A percentile compares a stretch with the other conserved stretches of the same genome.
These are phyloP conservation scores for Boletus sp. DNA, from an alignment of 768 basidiomycete species.

Conservation along the genomic window DNA sequence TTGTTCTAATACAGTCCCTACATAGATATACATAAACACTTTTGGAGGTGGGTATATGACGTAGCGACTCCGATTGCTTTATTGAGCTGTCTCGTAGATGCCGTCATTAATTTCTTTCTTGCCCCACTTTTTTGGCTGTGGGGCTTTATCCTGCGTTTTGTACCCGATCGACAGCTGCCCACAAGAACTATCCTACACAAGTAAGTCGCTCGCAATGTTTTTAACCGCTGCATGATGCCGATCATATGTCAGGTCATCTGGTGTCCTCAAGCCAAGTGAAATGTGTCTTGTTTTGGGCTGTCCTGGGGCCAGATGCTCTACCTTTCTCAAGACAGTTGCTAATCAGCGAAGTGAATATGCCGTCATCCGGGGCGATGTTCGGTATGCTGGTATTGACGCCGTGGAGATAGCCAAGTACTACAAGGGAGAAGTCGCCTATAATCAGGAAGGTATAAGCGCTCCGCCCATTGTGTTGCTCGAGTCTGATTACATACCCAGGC, in stretches of 20 bases:
- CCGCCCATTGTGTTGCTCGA: background rate
- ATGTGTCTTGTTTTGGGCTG: constrained; percentile 87
- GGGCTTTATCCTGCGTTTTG: constrained; percentile 38
- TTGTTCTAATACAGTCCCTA: background rate
- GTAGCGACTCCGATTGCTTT: background rate
- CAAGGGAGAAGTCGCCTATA: constrained; percentile 78
- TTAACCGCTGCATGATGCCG: background rate
- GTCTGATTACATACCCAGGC: constrained; percentile 39
- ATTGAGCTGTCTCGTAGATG: constrained; percentile 36
- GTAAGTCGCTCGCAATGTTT: constrained; percentile 30
- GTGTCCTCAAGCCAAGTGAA: constrained; percentile 73
- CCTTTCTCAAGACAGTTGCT: constrained; percentile 82
- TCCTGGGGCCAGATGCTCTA: constrained; percentile 82
- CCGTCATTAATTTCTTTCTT: constrained; percentile 52
- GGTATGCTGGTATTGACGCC: constrained; percentile 78
- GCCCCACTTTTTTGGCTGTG: constrained; percentile 50
- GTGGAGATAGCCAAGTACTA: constrained; percentile 74
- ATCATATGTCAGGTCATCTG: constrained; percentile 49
- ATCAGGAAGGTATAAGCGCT: constrained; percentile 57
- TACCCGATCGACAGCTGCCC: constrained; percentile 37
- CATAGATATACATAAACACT: constrained; percentile 53
- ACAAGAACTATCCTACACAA: constrained; percentile 60
- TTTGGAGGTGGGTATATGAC: constrained; percentile 50
- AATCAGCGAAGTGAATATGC: constrained; percentile 70
- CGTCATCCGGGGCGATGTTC: constrained; percentile 65